Conservation (phyloP, 495 filamentous ascomycete genomes). For the Oidiodendron maius region DNA sequence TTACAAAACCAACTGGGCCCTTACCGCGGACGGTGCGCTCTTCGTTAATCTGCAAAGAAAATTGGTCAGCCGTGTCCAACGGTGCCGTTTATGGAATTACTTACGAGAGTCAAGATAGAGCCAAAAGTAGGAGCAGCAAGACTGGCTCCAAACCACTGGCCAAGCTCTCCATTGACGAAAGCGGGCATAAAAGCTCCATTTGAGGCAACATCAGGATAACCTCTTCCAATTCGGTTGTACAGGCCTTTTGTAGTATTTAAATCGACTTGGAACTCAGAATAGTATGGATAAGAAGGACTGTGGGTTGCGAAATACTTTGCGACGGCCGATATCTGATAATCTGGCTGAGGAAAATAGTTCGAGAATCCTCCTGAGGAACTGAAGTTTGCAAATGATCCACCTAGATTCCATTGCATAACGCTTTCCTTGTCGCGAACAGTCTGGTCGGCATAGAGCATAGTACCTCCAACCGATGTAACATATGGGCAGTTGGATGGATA, state of each 20-base stretch:
- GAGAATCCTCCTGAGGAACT: conserved; percentile 57
- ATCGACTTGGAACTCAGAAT: conserved; percentile 47
- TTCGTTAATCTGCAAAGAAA: conserved; percentile 56
- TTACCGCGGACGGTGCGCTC: conserved; percentile 49
- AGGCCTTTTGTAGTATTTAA: conserved; percentile 40
- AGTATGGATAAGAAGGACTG: conserved; percentile 23
- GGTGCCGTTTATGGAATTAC: too few relatives aligned
- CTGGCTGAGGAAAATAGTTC: conserved; percentile 55
- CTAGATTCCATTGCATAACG: conserved; percentile 21
- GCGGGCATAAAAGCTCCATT: conserved; percentile 52
- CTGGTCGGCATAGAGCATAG: conserved; percentile 21
- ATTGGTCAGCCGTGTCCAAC: too few relatives aligned
- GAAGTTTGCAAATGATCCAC: conserved; percentile 1
- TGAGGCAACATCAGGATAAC: conserved; percentile 57
- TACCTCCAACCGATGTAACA: conserved; percentile 34
- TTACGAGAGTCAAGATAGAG: conserved; percentile 36
- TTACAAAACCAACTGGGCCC: conserved; percentile 47
- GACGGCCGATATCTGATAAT: conserved; percentile 50
- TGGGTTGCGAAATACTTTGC: conserved; percentile 33
- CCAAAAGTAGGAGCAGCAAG: conserved; percentile 30
- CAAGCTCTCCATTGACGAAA: conserved; percentile 32
- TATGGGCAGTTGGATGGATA: conserved; percentile 35
- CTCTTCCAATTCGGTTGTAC: conserved; percentile 30
- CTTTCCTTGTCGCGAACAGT: conserved; percentile 25
- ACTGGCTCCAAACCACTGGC: conserved; percentile 45